Percentiles rank a stretch among this genome's conserved stretches.
phyloP scores from a whole-genome alignment of 148 eudicot genomes.

The Spergularia marina region DNA sequence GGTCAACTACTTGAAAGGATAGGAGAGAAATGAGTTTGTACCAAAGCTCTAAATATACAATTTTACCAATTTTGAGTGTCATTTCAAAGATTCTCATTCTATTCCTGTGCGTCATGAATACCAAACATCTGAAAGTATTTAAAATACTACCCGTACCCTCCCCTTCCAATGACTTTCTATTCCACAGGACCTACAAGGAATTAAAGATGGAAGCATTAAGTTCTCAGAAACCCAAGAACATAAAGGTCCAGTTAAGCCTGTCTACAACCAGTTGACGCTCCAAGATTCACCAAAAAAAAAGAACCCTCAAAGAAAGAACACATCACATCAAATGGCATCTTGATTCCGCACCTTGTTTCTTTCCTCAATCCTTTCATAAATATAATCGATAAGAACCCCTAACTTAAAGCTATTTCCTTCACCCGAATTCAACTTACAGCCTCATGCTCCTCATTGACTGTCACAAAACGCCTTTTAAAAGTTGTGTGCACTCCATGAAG shows the following conservation, averaged over 20 bases:
- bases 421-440: too few relatives aligned
- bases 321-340: not conserved
- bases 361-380: not conserved
- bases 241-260: not conserved
- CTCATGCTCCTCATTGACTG: too few relatives aligned
- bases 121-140: too few relatives aligned
- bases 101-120: too few relatives aligned
- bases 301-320: not conserved
- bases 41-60: not conserved
- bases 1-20: not conserved
- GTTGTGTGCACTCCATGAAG: not conserved
- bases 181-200: too few relatives aligned
- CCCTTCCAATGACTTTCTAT: too few relatives aligned
- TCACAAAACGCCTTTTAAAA: too few relatives aligned
- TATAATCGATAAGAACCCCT: not conserved
- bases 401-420: too few relatives aligned
- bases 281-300: not conserved
- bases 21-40: not conserved
- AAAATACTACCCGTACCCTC: too few relatives aligned
- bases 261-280: not conserved
- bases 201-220: too few relatives aligned
- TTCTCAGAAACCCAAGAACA: not conserved
- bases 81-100: too few relatives aligned
- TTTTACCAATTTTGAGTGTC: too few relatives aligned
- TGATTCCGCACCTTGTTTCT: not conserved